These are phyloP conservation scores for Jamesozyma spencerorum DNA, from an alignment of 805 yeast genomes.

Conservation along the genomic window DNA sequence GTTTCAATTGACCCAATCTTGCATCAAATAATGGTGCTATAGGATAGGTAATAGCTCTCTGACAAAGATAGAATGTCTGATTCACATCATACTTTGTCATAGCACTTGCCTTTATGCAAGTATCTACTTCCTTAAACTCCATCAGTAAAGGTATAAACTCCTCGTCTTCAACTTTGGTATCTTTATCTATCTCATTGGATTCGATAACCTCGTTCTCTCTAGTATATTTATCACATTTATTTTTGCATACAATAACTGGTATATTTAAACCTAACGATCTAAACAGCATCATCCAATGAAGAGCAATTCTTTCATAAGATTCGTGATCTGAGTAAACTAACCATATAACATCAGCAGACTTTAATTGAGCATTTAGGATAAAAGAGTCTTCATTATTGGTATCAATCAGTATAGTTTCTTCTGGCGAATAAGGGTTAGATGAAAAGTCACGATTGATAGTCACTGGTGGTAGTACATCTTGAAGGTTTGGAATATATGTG, in stretches of 20 bases:
- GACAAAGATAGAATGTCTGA: conserved; percentile 81
- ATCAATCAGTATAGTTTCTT: conserved; percentile 67
- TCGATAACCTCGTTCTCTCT: conserved; percentile 6
- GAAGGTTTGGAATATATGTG: conserved; percentile 65
- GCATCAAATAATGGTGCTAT: conserved; percentile 87
- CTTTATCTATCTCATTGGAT: conserved; percentile 11
- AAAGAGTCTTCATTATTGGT: conserved; percentile 61
- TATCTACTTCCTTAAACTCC: conserved; percentile 90
- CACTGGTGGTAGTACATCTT: conserved; percentile 72
- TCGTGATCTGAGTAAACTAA: conserved; percentile 90
- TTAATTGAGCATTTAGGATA: conserved; percentile 58
- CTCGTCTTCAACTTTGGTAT: conserved; percentile 49
- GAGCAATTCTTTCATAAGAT: conserved; percentile 82
- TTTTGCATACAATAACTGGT: conserved; percentile 87
- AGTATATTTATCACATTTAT: conserved; percentile 49
- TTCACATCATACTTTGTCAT: conserved; percentile 74
- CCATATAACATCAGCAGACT: conserved; percentile 87
- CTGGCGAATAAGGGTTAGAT: conserved; percentile 48
- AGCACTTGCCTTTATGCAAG: conserved; percentile 84
- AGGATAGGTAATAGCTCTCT: conserved; percentile 87
- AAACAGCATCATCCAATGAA: conserved; percentile 91
- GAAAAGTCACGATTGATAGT: conserved; percentile 70
- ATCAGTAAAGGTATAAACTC: conserved; percentile 79
- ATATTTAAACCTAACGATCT: conserved; percentile 88
- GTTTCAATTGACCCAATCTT: conserved; percentile 76